Evolutionary conservation across 352 stramenopile species (phyloP), one percentile per base, ranked within the genome.

Genomic region (Nothophytophthora sp.): DNA sequence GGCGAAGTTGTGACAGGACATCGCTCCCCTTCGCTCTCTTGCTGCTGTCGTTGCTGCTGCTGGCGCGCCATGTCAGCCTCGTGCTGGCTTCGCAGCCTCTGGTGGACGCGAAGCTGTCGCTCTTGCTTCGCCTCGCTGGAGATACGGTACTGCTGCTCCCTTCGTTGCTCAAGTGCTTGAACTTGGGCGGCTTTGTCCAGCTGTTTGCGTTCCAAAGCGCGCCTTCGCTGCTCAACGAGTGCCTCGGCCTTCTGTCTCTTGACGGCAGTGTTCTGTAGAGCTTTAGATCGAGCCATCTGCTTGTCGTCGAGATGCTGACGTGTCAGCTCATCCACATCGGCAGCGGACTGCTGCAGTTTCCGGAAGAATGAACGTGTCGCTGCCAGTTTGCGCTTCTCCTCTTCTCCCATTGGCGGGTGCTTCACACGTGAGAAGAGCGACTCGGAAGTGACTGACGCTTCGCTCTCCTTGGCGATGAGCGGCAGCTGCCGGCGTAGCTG

Each of bases 401-500:
- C 39, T 40, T 60, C 40, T 6, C 34, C 62, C 22, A 63, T 22
- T 25, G 53, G 36, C 35, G 43, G 24, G 12, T 22, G 4, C n/a
- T 43, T 51, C 44, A 62, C 24, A 42, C 23, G 42, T 33, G 20
- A 3, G 18, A 36, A 57, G n/a, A n/a, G 6, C 25, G 48, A 52
- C 23, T 34, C 3, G 32, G 2, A 11, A 24, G 30, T 9, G 49
- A 25, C n/a, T n/a, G n/a, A n/a, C n/a, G n/a, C n/a, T n/a, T n/a
- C n/a, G n/a, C n/a, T n/a, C n/a, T n/a, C n/a, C n/a, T n/a, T 55
- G 2, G 53, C 12, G 10, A 79, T 60, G 7, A 58, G 44, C 0
- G 73, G 76, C 2, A 83, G 41, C 28, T 81, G 54, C n/a, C 72
- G 50, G 16, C 59, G 65, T 20, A 85, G 50, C 16, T 81, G 57